Evolutionary conservation across 805 yeast genomes (phyloP).

Genomic region (Ascoidea tarda): DNA sequence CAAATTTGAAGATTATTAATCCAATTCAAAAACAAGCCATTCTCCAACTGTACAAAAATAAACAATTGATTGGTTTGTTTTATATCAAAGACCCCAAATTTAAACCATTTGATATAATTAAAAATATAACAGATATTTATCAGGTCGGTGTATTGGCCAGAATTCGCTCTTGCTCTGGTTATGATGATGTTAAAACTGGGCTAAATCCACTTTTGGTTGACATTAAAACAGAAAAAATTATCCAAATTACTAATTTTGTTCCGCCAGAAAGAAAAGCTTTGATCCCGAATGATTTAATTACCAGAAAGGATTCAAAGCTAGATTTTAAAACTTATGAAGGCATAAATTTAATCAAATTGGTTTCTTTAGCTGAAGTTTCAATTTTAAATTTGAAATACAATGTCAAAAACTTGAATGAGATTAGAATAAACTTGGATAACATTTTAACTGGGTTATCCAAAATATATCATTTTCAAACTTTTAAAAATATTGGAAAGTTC

Average conservation of each 20-base stretch:
- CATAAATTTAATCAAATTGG: conserved; percentile 1
- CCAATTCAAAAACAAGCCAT: conserved; percentile 9
- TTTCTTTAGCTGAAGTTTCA: conserved; percentile 5
- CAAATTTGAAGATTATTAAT: conserved; percentile 5
- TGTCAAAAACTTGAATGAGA: neutral
- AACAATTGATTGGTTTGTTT: conserved; percentile 7
- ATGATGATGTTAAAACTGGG: conserved; percentile 1
- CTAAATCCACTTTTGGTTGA: conserved; percentile 4
- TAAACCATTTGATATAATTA: conserved; percentile 5
- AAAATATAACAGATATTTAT: conserved; percentile 4
- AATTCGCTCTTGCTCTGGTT: conserved; percentile 1
- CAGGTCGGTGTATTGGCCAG: conserved; percentile 7
- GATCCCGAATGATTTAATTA: neutral
- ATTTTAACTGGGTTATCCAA: conserved; percentile 2
- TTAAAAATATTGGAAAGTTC: too few relatives aligned
- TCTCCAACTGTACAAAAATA: conserved; percentile 5
- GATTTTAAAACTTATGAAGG: conserved; percentile 2
- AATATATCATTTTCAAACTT: conserved; percentile 1
- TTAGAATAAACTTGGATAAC: neutral
- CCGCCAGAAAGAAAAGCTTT: conserved; percentile 3
- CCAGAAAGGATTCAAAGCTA: neutral
- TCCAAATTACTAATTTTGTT: conserved; percentile 1
- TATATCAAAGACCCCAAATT: conserved; percentile 6
- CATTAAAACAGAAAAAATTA: conserved; percentile 1
- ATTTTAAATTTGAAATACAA: neutral